Base-by-base conservation (phyloP, 345 rosid species). In the Eutrema heterophyllum region DNA sequence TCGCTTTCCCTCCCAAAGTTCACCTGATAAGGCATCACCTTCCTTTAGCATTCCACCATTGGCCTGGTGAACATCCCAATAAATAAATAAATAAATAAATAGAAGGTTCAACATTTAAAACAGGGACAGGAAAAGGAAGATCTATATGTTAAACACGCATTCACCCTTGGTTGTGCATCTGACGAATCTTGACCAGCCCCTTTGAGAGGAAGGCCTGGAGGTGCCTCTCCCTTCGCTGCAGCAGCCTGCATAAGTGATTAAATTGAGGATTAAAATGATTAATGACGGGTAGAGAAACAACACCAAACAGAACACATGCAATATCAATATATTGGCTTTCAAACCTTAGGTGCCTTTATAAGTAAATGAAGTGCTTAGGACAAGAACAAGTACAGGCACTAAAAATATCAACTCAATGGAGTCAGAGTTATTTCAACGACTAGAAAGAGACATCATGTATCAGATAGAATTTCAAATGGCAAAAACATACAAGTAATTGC, bases 211-310 rank as follows among this genome's bases (percentile, higher is more conserved):
- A 96, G 96, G 73, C 99, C 99, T 43, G 90, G 96, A 82, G 98
- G 99, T 66, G 99, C 98, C 85, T 96, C 99, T 79, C 99, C 98
- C 85, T 96, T 96, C 9, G 98, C 99, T 44, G 98, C 97, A 70
- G 98, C 98, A 77, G 97, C 98, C 99, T 96, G 86, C 84, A 80
- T 45, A 48, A 72, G 41, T 64, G 53, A 52, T 55, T 70, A 40
- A 71, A 21, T 44, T 65, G 45, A 61, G 59, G 36, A 60, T 52
- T 14, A 67, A 38, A 38, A 61, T 52, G 36, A 60, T 44, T 14
- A 67, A 38, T 72, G 65, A 41, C 9, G 24, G 27, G 40, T 27
- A 35, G 55, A 51, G 54, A 67, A 64, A 64, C 48, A 57, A 67
- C 33, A 26, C 15, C 36, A 58, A 51, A 60, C 15, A 54, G 53